Evolutionary conservation across 2,329 filamentous ascomycete genomes (phyloP).

Genomic region (Xylariaceae sp.): DNA sequence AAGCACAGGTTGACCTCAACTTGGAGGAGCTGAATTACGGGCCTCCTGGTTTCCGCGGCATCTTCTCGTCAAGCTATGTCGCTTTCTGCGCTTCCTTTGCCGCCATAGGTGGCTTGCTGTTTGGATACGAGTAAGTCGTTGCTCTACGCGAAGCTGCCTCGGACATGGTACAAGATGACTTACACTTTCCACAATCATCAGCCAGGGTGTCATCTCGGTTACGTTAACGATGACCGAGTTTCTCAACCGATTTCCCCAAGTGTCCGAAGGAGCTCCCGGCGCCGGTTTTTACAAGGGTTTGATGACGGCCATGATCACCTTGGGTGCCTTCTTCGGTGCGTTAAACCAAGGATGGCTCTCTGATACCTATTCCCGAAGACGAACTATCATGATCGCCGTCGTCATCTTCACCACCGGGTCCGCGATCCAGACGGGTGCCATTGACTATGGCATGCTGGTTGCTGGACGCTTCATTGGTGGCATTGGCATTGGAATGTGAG

Average conservation of each 20-base stretch:
- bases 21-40: conserved; percentile 6
- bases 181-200: no score
- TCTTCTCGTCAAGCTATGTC: conserved; percentile 7
- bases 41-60: conserved; percentile 4
- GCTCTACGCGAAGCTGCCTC: no score
- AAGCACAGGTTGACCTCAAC: conserved; percentile 2
- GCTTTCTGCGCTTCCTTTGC: conserved; percentile 6
- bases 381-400: conserved; percentile 46
- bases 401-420: conserved; percentile 38
- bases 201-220: conserved; percentile 49
- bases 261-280: conserved; percentile 40
- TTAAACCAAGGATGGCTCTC: conserved; percentile 50
- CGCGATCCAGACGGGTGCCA: conserved; percentile 43
- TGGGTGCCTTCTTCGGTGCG: conserved; percentile 54
- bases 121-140: conserved; percentile 4
- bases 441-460: conserved; percentile 42
- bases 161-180: no score
- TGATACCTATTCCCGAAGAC: conserved; percentile 49
- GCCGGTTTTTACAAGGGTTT: conserved; percentile 33
- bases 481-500: conserved; percentile 42
- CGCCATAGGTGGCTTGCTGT: conserved; percentile 5
- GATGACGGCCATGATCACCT: conserved; percentile 42
- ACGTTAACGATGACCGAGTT: conserved; percentile 50
- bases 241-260: conserved; percentile 42
- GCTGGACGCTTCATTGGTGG: conserved; percentile 53